These are phyloP conservation scores for Tagetes erecta DNA, from an alignment of 129 eudicot genomes.

Conservation along the genomic window DNA sequence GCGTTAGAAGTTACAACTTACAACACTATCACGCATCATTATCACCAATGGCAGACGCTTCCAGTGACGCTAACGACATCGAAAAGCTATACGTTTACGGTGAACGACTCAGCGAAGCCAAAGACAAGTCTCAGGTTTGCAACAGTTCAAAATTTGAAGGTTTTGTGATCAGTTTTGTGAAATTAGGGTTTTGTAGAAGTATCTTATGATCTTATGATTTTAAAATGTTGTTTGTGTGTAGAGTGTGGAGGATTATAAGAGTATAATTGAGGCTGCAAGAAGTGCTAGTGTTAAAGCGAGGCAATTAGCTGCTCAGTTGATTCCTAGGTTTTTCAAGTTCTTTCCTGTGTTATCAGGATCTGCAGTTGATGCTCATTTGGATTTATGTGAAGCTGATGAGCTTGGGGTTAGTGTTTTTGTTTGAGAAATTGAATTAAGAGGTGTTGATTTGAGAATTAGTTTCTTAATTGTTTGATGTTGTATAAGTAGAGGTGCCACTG, in stretches of 20 bases:
- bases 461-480: neutral
- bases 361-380: slow-evolving; percentile 81
- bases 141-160: slow-evolving; percentile 30
- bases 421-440: neutral
- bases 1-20: too few species aligned
- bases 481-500: neutral
- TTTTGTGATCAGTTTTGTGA: slow-evolving; percentile 16
- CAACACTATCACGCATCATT: neutral
- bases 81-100: slow-evolving; percentile 90
- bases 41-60: slow-evolving; percentile 57
- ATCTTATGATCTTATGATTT: neutral
- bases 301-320: slow-evolving; percentile 92
- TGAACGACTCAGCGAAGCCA: slow-evolving; percentile 78
- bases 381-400: slow-evolving; percentile 94
- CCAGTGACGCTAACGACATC: slow-evolving; percentile 64
- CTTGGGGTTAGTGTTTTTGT: slow-evolving; percentile 65
- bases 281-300: slow-evolving; percentile 68
- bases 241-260: slow-evolving; percentile 78
- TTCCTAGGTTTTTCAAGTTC: slow-evolving; percentile 82
- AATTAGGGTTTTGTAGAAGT: slow-evolving; percentile 17
- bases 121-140: slow-evolving; percentile 87
- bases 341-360: slow-evolving; percentile 60
- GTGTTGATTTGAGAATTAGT: neutral
- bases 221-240: slow-evolving; percentile 13
- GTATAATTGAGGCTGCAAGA: slow-evolving; percentile 68